A percentile compares a stretch with the other conserved stretches of the same genome.
These are phyloP conservation scores for Penicillium coffeae DNA, from an alignment of 495 filamentous ascomycete species.

Conservation along the genomic window DNA sequence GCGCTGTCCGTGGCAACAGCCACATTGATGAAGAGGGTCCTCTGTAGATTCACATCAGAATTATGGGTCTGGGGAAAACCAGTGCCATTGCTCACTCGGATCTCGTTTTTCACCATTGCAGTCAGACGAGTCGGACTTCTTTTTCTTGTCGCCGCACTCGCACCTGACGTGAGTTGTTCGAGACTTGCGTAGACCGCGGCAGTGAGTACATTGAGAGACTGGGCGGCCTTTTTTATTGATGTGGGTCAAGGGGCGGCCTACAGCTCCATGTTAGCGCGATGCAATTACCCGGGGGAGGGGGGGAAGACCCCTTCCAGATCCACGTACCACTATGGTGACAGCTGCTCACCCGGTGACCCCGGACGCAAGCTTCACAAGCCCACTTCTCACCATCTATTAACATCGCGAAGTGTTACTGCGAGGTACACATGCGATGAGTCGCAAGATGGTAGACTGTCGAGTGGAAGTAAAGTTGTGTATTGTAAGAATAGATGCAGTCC, in stretches of 20 bases:
- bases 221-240: slow-evolving; percentile 99
- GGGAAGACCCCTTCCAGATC: slow-evolving; percentile 10
- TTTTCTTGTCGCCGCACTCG: slow-evolving; percentile 90
- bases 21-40: slow-evolving; percentile 68
- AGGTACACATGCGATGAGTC: slow-evolving; percentile 45
- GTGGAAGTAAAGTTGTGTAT: slow-evolving; percentile 1
- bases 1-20: slow-evolving; percentile 85
- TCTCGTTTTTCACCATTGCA: slow-evolving; percentile 55
- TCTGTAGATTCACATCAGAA: slow-evolving; percentile 43
- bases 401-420: slow-evolving; percentile 54
- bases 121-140: slow-evolving; percentile 61
- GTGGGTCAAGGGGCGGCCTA: slow-evolving; percentile 88
- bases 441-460: slow-evolving; percentile 19
- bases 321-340: slow-evolving; percentile 84
- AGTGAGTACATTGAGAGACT: slow-evolving; percentile 97
- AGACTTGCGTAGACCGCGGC: slow-evolving; percentile 94
- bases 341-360: slow-evolving; percentile 90
- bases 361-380: slow-evolving; percentile 90
- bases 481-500: background rate
- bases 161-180: slow-evolving; percentile 93
- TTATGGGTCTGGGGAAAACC: slow-evolving; percentile 23
- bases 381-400: slow-evolving; percentile 87
- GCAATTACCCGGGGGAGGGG: background rate
- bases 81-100: slow-evolving; percentile 54
- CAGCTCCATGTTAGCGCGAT: background rate